Evolutionary conservation across 345 rosid genomes (phyloP), one percentile per base, ranked within the genome.

Genomic region (Linum tenue): DNA sequence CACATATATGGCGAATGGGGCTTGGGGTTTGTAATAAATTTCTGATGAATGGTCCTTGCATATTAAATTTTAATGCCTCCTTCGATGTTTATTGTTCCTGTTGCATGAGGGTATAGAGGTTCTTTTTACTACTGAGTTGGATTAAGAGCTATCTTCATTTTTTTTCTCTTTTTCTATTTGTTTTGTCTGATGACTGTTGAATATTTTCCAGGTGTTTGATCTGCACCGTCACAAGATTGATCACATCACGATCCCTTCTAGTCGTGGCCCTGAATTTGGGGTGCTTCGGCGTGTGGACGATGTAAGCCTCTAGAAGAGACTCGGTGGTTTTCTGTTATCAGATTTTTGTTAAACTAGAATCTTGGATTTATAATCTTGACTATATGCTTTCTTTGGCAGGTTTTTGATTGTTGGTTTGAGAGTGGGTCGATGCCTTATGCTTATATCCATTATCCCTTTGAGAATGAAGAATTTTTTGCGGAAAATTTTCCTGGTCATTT

Each of bases 361-460:
- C 6, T 62, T 56, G 57, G 64, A 44, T 64, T 9, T 12, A 48
- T 58, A n/a, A 39, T 63, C 64, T 44, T 67, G 4, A 37, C 31
- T 8, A 60, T 39, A n/a, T 17, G 42, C 62, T 55, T 68, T 43
- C 58, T 39, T 69, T 68, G 72, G 73, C 88, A 94, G 99, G 99
- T 95, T 59, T 91, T 91, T 67, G 99, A 95, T 84, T 95, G 99
- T 75, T 95, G 99, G 99, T 95, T 95, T 76, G 99, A 95, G 76
- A 95, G 99, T 73, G 99, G 99, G 37, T 95, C 99, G 62, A 95
- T 95, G 99, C 99, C 99, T 61, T 95, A 91, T 77, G 99, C 99
- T 67, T 90, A 89, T 80, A 88, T 95, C 65, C 99, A 95, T 75
- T 95, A 91, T 66, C 99, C 99, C 9, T 95, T 95, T 81, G 99